A percentile compares a stretch with the other conserved stretches of the same genome.
Conservation (phyloP, 768 basidiomycete genomes). For the Mycena venus region DNA sequence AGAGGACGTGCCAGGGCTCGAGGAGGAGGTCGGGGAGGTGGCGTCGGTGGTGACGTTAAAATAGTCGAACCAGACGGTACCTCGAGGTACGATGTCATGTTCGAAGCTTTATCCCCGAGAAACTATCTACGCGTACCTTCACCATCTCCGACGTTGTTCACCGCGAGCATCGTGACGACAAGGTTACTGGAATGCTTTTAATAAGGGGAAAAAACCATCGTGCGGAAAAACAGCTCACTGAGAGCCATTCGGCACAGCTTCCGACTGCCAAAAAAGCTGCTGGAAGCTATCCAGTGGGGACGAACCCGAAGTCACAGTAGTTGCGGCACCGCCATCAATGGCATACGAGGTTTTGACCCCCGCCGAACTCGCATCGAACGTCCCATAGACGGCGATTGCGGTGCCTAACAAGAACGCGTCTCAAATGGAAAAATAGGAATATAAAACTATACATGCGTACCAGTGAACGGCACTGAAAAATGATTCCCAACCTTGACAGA, state of each 20-base stretch:
- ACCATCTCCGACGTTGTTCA: conserved; percentile 41
- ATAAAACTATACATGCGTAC: too few species aligned
- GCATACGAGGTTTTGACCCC: conserved; percentile 53
- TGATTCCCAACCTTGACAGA: conserved; percentile 50
- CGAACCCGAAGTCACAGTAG: conserved; percentile 41
- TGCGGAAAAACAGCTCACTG: conserved; percentile 46
- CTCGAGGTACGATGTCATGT: too few species aligned
- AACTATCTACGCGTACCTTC: too few species aligned
- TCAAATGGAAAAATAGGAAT: too few species aligned
- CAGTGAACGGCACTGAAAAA: conserved; percentile 50
- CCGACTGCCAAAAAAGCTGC: conserved; percentile 54
- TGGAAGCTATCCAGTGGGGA: conserved; percentile 43
- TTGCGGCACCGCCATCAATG: conserved; percentile 45
- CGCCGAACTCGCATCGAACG: conserved; percentile 48
- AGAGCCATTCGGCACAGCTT: conserved; percentile 34
- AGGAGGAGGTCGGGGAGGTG: too few species aligned
- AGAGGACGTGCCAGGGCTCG: too few species aligned
- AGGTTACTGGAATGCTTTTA: conserved; percentile 40
- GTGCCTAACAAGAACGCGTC: conserved; percentile 42
- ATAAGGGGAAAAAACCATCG: not conserved
- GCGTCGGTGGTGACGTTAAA: conserved; percentile 41
- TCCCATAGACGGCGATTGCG: conserved; percentile 50
- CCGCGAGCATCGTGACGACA: conserved; percentile 49
- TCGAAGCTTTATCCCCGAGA: too few species aligned
- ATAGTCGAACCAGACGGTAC: conserved; percentile 60